Base-by-base conservation (phyloP, 352 stramenopile species). In the Pythium grandisporangium region DNA sequence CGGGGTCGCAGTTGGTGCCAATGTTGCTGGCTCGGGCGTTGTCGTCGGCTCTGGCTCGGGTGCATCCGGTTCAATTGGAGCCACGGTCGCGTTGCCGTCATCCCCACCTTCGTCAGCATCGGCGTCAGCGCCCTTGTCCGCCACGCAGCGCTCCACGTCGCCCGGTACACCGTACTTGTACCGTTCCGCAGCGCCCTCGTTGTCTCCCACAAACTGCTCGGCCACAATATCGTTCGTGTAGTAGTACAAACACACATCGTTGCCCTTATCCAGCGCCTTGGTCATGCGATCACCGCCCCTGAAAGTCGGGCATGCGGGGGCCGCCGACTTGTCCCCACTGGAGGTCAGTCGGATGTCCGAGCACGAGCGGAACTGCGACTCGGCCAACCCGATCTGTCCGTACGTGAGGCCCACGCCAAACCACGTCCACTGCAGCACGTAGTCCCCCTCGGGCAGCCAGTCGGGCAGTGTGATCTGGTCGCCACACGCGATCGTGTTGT, bases 381-480 rank as follows among this genome's bases (percentile, higher is more conserved):
- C 36, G 24, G 38, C 25, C 49, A 33, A 51, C 14, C 49, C 49
- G 2, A 40, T 16, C 21, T 57, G 45, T 2, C 49, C 49, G 25
- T 27, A 14, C 30, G 42, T 57, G 36, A 37, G 25, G 23, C 49
- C 49, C 2, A 45, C 42, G 24, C 34, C 37, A 25, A 48, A 48
- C 37, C 42, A 48, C 13, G 49, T 57, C 40, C 42, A 57, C 38
- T 57, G 49, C 4, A 57, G 23, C 42, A 57, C 49, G 17, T 57
- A 57, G 42, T 57, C 49, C 8, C 49, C 49, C 0, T 20, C 42
- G 6, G 34, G 26, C 11, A 57, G 27, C 34, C 36, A 57, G 33
- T 57, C 42, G 13, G 49, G 49, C 24, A 57, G 35, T 19, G 35
- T 57, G 42, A 57, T 57, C 37, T 33, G 46, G 38, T 51, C 42